phyloP scores from a whole-genome alignment of 257 asterid species.

The Nyctanthes arbortristis region DNA sequence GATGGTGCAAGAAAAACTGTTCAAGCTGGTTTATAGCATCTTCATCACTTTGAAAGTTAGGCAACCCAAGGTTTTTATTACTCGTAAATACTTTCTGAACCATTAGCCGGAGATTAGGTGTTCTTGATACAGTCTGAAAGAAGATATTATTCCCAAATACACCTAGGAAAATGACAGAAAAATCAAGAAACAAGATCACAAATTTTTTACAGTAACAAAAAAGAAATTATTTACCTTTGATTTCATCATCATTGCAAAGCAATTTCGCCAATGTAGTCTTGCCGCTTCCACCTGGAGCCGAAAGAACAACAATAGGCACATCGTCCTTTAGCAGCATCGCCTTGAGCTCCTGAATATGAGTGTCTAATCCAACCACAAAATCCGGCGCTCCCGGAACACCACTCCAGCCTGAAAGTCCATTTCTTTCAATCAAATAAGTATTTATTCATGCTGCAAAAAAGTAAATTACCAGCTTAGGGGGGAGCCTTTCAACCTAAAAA shows the following conservation, averaged over 20 bases:
- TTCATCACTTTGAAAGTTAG: constrained; percentile 27
- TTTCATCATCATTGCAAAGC: constrained; percentile 31
- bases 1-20: constrained; percentile 6
- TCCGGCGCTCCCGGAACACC: constrained; percentile 25
- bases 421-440: neutral
- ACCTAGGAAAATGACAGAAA: constrained; percentile 13
- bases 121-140: constrained; percentile 34
- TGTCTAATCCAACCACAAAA: constrained; percentile 32
- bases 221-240: constrained; percentile 28
- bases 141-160: constrained; percentile 27
- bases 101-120: constrained; percentile 23
- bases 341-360: constrained; percentile 29
- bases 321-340: constrained; percentile 22
- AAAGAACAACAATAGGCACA: constrained; percentile 29
- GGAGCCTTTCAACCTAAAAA: neutral
- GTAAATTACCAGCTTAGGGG: no score
- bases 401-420: constrained; percentile 24
- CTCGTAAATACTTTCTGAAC: constrained; percentile 30
- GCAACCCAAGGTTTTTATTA: neutral
- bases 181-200: neutral
- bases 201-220: neutral
- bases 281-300: constrained; percentile 48
- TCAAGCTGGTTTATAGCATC: constrained; percentile 30
- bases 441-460: neutral
- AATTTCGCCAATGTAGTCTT: constrained; percentile 35